phyloP scores from a whole-genome alignment of 768 basidiomycete genomes.

The Tylopilus rubrobrunneus region DNA sequence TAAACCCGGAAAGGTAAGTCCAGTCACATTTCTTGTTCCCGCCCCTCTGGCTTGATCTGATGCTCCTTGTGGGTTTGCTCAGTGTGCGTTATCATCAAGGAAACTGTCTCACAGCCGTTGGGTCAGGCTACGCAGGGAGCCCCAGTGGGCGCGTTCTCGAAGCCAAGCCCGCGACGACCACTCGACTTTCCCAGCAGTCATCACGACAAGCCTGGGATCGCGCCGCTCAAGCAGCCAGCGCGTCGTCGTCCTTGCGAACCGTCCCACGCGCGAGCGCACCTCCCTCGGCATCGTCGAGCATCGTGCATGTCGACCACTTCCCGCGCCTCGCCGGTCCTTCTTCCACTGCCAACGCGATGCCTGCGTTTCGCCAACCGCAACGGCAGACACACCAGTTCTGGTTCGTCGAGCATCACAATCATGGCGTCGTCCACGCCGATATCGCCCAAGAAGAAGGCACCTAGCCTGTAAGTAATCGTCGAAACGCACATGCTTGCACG shows the following conservation, averaged over 20 bases:
- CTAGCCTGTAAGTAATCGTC: no score
- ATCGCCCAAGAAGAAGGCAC: slow-evolving; percentile 12
- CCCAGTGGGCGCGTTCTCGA: slow-evolving; percentile 79
- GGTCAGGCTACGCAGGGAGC: slow-evolving; percentile 73
- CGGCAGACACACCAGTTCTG: slow-evolving; percentile 49
- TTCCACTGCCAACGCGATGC: slow-evolving; percentile 12
- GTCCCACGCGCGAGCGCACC: slow-evolving; percentile 13
- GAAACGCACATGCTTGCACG: no score
- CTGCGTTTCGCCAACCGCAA: slow-evolving; percentile 39
- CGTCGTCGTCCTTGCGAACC: slow-evolving; percentile 32
- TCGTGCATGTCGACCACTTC: slow-evolving; percentile 24
- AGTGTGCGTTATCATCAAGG: slow-evolving; percentile 87
- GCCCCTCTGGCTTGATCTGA: neutral
- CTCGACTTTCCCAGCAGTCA: slow-evolving; percentile 50
- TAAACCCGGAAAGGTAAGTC: slow-evolving; percentile 70
- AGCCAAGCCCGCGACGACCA: slow-evolving; percentile 70
- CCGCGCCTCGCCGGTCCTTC: slow-evolving; percentile 16
- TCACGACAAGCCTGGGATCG: slow-evolving; percentile 80
- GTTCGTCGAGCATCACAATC: neutral
- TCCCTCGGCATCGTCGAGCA: slow-evolving; percentile 26
- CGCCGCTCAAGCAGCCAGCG: slow-evolving; percentile 74
- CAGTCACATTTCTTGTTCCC: no score
- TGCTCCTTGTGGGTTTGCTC: neutral
- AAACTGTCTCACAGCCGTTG: slow-evolving; percentile 64
- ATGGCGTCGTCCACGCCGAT: neutral